A percentile compares a stretch with the other conserved stretches of the same genome.
These are phyloP conservation scores for Tricharina praecox DNA, from an alignment of 495 filamentous ascomycete genomes.

Conservation along the genomic window DNA sequence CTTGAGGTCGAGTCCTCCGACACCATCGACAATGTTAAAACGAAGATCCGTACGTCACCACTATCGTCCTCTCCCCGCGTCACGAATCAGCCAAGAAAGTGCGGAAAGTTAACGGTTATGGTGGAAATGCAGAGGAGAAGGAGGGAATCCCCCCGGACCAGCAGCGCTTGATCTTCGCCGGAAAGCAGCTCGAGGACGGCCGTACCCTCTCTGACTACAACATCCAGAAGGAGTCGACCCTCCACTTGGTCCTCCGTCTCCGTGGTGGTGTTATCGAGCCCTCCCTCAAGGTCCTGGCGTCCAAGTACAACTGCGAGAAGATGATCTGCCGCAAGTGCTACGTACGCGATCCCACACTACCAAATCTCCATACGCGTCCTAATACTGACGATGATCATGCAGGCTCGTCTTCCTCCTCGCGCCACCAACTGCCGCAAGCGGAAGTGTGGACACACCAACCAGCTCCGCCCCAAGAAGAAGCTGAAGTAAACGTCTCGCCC, in stretches of 20 bases:
- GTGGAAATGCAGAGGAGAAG: slow-evolving; percentile 78
- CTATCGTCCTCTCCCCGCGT: slow-evolving; percentile 2
- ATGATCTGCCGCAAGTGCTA: slow-evolving; percentile 99
- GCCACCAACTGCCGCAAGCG: slow-evolving; percentile 99
- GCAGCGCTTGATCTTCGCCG: slow-evolving; percentile 98
- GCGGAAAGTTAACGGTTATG: slow-evolving; percentile 27
- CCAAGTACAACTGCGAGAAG: slow-evolving; percentile 99
- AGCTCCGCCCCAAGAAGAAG: slow-evolving; percentile 99
- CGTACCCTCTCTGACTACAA: slow-evolving; percentile 98
- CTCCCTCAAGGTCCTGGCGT: slow-evolving; percentile 91
- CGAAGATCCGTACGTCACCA: slow-evolving; percentile 41
- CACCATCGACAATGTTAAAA: slow-evolving; percentile 97
- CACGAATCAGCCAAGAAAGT: slow-evolving; percentile 8
- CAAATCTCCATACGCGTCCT: no score
- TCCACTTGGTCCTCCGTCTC: slow-evolving; percentile 97
- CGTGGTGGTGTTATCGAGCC: slow-evolving; percentile 99
- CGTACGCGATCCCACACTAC: slow-evolving; percentile 45
- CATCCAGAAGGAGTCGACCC: slow-evolving; percentile 99
- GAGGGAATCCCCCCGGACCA: slow-evolving; percentile 98
- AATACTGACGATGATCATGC: slow-evolving; percentile 7
- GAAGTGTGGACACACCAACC: slow-evolving; percentile 99
- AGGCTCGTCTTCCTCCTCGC: slow-evolving; percentile 92
- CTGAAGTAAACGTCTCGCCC: slow-evolving; percentile 64
- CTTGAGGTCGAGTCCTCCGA: slow-evolving; percentile 97
- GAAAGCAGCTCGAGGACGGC: slow-evolving; percentile 99